phyloP scores from a whole-genome alignment of 805 yeast genomes.

The Candida schatavii region DNA sequence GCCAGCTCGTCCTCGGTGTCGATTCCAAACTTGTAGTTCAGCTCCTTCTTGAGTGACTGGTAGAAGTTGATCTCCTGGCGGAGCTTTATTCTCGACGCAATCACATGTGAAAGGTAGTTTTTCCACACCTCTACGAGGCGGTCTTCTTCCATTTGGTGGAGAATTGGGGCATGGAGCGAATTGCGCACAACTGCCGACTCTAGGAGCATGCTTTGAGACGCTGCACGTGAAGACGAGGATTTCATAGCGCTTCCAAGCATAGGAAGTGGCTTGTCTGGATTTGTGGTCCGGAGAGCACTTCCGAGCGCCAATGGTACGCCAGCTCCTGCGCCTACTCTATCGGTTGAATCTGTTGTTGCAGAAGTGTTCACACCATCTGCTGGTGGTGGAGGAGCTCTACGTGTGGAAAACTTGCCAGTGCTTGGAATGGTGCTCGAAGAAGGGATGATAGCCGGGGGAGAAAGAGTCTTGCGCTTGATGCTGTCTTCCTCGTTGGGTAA shows the following conservation, averaged over 20 bases:
- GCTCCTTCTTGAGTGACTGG: conserved; percentile 17
- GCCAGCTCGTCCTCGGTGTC: conserved; percentile 4
- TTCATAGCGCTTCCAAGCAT: no score
- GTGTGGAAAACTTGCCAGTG: not conserved
- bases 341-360: not conserved
- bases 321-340: not conserved
- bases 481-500: not conserved
- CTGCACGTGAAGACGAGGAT: not conserved
- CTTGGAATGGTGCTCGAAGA: not conserved
- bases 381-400: conserved; percentile 1
- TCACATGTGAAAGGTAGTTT: conserved; percentile 30
- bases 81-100: conserved; percentile 36
- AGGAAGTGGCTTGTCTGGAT: conserved; percentile 9
- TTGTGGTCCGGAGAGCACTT: conserved; percentile 29
- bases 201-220: not conserved
- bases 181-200: conserved; percentile 1
- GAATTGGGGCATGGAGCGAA: conserved; percentile 1
- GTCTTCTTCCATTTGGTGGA: conserved; percentile 1
- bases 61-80: conserved; percentile 39
- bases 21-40: conserved; percentile 3
- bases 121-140: conserved; percentile 27
- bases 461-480: not conserved
- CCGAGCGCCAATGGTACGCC: conserved; percentile 1
- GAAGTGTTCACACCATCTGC: not conserved
- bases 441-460: conserved; percentile 1